Base-by-base conservation (phyloP, 805 yeast genomes). In the Cyberlindnera xishuangbannaensis region DNA sequence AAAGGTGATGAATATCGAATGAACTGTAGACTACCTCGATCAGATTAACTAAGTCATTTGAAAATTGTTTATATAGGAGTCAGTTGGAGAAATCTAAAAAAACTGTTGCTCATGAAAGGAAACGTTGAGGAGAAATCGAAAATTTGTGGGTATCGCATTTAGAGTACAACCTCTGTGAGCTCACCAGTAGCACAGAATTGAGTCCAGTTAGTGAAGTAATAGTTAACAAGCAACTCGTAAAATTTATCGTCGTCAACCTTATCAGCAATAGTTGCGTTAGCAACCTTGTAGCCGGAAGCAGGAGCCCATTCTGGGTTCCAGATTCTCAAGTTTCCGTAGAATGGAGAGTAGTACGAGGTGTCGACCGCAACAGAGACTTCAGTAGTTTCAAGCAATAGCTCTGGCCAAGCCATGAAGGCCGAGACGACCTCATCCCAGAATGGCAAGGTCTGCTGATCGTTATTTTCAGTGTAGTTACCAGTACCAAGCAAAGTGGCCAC, bases 391-490 rank as follows among this genome's bases (percentile, higher is more conserved):
- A 42, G 29, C 13, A 62, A 43, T 31, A 63, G 27, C 7, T 62
- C 67, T 27, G 68, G 68, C 46, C 36, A 52, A 4, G 58, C 51
- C 55, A 63, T 52, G 45, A 52, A 55, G 6, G 60, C 61, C 29
- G 61, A 44, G 20, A 62, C 68, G 37, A 60, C 67, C 31, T 59
- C 64, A 46, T 63, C 68, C 68, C 69, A 62, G 48, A 60, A 59
- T 44, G 69, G 69, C 26, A 65, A 48, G n/a, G 58, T 54, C 35
- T 56, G 51, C 40, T 57, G 59, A 15, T 55, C 58, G 37, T 48
- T 48, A 40, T 48, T 55, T 26, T 41, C 41, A 7, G 57, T 30
- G 44, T 58, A 53, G 41, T 61, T 62, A 29, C 67, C 67, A 18
- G 61, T 56, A 15, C 54, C 59, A 17, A 65, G 48, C 33, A 59